Base-by-base conservation (phyloP, 2,329 filamentous ascomycete species). In the Aureobasidium sp. region DNA sequence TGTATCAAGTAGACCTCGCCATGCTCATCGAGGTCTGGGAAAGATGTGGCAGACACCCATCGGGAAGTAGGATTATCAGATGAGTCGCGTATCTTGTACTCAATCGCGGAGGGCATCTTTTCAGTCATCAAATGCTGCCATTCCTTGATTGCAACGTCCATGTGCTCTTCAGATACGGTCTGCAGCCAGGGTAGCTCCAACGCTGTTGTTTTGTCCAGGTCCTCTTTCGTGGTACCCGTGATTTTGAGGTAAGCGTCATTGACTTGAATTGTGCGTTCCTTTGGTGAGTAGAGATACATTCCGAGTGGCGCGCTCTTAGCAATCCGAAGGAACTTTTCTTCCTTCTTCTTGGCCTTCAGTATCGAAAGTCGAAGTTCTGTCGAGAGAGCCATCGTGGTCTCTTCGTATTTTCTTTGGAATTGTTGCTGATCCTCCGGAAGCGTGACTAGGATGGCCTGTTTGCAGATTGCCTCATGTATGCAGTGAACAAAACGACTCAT, bases 221-320 rank as follows among this genome's bases (percentile, higher is more conserved):
- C 21, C 11, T 57, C 39, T 45, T 42, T 50, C 9, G 67, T 66
- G n/a, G 64, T 61, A 1, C 66, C 67, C 4, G 74, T 70, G 49
- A 76, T 69, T 1, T 73, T 71, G 37, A 69, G 71, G 68, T 75
- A 78, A 3, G 70, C 68, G 49, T 77, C 70, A 50, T 78, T 78
- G 8, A 74, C 68, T 61, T 77, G 76, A 0, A 73, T 68, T 13
- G 73, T 71, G 11, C 63, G 66, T 3, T 76, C 75, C 16, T 68
- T 59, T 6, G 68, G 61, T 25, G 71, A 69, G 37, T 74, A 68
- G 36, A 57, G 41, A 34, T 45, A 57, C 61, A 78, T 78, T 4
- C 72, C 76, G 8, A 76, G 69, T 7, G 75, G 74, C 4, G 73
- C 68, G 11, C 71, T 67, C 39, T 73, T 70, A 6, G 75, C 74